phyloP scores from a whole-genome alignment of 2,329 filamentous ascomycete genomes.

The Stemphylium beticola region DNA sequence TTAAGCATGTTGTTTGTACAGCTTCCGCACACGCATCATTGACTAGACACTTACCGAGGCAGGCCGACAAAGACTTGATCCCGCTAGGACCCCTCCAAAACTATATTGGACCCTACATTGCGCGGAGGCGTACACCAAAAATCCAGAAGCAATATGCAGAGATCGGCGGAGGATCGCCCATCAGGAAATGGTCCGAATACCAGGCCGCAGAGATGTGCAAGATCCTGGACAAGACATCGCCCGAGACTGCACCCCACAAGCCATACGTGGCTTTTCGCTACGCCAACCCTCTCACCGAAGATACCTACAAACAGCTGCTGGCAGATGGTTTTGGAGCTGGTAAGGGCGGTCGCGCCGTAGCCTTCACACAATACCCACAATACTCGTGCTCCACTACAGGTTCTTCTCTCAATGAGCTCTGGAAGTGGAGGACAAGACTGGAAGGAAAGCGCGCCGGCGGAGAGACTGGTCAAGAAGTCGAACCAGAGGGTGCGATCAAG shows the following conservation, averaged over 20 bases:
- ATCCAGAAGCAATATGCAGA: conserved; percentile 94
- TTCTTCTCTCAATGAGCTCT: conserved; percentile 93
- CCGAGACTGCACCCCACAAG: conserved; percentile 93
- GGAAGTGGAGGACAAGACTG: conserved; percentile 92
- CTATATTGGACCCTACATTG: conserved; percentile 89
- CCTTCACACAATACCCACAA: conserved; percentile 97
- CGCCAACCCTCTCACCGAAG: conserved; percentile 88
- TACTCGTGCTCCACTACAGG: conserved; percentile 98
- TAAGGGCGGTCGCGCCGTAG: conserved; percentile 89
- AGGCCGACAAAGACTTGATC: conserved; percentile 93
- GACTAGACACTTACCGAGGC: conserved; percentile 23
- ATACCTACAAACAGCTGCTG: conserved; percentile 84
- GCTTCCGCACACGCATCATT: conserved; percentile 16
- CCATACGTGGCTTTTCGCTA: conserved; percentile 98
- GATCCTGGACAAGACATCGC: conserved; percentile 86
- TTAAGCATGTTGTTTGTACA: conserved; percentile 89
- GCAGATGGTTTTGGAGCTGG: conserved; percentile 90
- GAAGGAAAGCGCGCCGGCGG: conserved; percentile 73
- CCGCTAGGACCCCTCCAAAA: conserved; percentile 90
- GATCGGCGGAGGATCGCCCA: conserved; percentile 97
- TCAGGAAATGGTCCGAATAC: conserved; percentile 96
- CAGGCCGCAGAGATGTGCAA: conserved; percentile 97
- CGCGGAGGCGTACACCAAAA: conserved; percentile 87
- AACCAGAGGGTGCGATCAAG: conserved; percentile 72
- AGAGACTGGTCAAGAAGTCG: conserved; percentile 45